Evolutionary conservation across 108 stramenopile genomes (phyloP).

Genomic region (Phaeodactylum tricornutum): DNA sequence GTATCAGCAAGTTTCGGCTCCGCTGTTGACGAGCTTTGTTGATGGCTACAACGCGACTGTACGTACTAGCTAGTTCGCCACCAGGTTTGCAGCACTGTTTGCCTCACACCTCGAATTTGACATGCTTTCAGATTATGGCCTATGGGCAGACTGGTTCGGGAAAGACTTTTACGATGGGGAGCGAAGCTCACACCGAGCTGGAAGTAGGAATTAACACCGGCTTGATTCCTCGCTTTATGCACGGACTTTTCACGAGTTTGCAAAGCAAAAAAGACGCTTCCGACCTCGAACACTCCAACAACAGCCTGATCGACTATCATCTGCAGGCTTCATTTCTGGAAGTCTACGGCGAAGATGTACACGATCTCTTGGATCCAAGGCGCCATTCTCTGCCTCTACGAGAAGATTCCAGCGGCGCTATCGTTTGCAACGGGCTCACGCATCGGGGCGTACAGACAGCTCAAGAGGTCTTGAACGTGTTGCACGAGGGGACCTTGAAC

Average conservation of each 20-base stretch:
- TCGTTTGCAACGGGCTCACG: slow-evolving; percentile 53
- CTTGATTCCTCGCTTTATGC: slow-evolving; percentile 84
- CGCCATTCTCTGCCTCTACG: slow-evolving; percentile 66
- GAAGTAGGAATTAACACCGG: slow-evolving; percentile 45
- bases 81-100: neutral
- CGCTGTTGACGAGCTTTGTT: slow-evolving; percentile 63
- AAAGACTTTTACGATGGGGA: slow-evolving; percentile 83
- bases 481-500: slow-evolving; percentile 83
- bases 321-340: slow-evolving; percentile 84
- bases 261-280: slow-evolving; percentile 31
- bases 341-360: slow-evolving; percentile 90
- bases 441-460: slow-evolving; percentile 29
- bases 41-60: slow-evolving; percentile 89
- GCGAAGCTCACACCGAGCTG: slow-evolving; percentile 56
- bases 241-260: slow-evolving; percentile 63
- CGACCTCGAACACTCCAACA: slow-evolving; percentile 6
- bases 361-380: slow-evolving; percentile 66
- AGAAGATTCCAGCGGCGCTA: slow-evolving; percentile 63
- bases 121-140: slow-evolving; percentile 49
- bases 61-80: slow-evolving; percentile 3
- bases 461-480: slow-evolving; percentile 46
- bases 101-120: neutral
- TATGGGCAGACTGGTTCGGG: slow-evolving; percentile 89
- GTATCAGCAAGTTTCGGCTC: slow-evolving; percentile 49
- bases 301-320: slow-evolving; percentile 31